Conservation (phyloP, 1,284 basidiomycete species). For the Bjerkandera adusta region DNA sequence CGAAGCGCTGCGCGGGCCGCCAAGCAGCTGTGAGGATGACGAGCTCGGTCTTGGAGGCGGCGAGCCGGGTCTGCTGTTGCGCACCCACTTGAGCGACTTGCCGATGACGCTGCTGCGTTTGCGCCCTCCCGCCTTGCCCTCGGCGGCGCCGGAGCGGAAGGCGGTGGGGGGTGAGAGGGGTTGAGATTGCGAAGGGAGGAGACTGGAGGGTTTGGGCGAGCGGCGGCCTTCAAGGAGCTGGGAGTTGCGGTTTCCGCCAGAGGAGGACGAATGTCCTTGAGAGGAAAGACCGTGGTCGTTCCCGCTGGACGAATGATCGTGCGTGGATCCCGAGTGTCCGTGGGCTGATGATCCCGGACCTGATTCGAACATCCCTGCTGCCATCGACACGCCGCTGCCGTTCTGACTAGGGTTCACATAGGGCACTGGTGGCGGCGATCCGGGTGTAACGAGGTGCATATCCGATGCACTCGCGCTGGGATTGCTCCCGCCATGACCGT, state of each 20-base stretch:
- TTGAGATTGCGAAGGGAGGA: slow-evolving; percentile 14
- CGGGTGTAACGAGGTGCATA: slow-evolving; percentile 1
- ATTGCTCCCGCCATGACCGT: slow-evolving; percentile 2
- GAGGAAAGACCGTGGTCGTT: slow-evolving; percentile 11
- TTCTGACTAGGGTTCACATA: background rate
- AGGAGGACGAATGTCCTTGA: slow-evolving; percentile 17
- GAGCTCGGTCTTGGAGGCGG: too few relatives aligned
- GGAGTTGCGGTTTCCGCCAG: slow-evolving; percentile 11
- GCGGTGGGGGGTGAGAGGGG: slow-evolving; percentile 23
- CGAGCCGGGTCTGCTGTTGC: slow-evolving; percentile 4
- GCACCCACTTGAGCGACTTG: slow-evolving; percentile 20
- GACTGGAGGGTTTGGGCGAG: slow-evolving; percentile 20
- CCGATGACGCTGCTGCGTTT: slow-evolving; percentile 24
- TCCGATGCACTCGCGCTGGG: slow-evolving; percentile 4
- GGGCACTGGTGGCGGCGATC: background rate
- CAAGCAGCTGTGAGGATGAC: slow-evolving; percentile 2
- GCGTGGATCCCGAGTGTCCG: slow-evolving; percentile 13
- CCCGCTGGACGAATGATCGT: slow-evolving; percentile 20
- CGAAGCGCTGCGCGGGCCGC: background rate
- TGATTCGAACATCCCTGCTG: background rate
- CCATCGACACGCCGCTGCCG: slow-evolving; percentile 2
- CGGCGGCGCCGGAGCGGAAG: slow-evolving; percentile 16
- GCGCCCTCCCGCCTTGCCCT: slow-evolving; percentile 2
- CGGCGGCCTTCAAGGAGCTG: slow-evolving; percentile 24
- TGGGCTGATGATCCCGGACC: background rate